These are phyloP conservation scores for Ascochyta rabiei DNA, from an alignment of 2,329 filamentous ascomycete species.

Conservation along the genomic window DNA sequence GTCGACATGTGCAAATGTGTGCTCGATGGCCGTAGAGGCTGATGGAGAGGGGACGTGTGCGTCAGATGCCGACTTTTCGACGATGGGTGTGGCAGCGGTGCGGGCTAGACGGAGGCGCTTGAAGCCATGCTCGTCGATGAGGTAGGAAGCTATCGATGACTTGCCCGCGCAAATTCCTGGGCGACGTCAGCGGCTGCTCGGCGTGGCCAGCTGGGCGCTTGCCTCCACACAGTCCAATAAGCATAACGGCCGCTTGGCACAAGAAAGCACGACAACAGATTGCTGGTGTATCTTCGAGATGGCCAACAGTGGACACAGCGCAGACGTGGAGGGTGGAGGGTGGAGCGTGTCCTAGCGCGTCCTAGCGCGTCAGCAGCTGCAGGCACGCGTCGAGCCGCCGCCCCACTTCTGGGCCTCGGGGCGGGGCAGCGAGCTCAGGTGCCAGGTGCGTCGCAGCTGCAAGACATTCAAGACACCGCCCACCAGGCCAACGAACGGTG, in stretches of 20 bases:
- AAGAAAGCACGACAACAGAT: neutral
- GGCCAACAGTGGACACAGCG: too few species aligned
- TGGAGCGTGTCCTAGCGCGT: constrained; percentile 14
- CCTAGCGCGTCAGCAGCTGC: constrained; percentile 25
- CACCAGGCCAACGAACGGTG: constrained; percentile 19
- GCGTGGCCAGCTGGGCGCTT: constrained; percentile 16
- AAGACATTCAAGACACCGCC: constrained; percentile 36
- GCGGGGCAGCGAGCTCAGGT: constrained; percentile 8
- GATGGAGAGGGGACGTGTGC: constrained; percentile 23
- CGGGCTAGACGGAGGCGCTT: constrained; percentile 68
- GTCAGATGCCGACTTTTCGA: constrained; percentile 50
- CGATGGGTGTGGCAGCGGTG: constrained; percentile 44
- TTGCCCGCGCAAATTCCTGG: constrained; percentile 92
- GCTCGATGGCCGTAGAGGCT: constrained; percentile 28
- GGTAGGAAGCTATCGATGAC: constrained; percentile 84
- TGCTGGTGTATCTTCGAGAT: neutral
- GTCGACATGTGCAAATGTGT: constrained; percentile 59
- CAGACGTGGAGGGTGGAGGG: neutral
- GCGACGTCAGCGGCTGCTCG: constrained; percentile 19
- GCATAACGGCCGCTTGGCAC: constrained; percentile 56
- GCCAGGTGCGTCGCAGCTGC: constrained; percentile 4
- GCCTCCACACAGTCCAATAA: constrained; percentile 72
- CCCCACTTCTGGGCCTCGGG: constrained; percentile 13
- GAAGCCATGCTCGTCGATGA: constrained; percentile 84
- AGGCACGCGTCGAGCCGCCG: constrained; percentile 32